Evolutionary conservation across 768 basidiomycete genomes (phyloP).

Genomic region (Russula vinacea): DNA sequence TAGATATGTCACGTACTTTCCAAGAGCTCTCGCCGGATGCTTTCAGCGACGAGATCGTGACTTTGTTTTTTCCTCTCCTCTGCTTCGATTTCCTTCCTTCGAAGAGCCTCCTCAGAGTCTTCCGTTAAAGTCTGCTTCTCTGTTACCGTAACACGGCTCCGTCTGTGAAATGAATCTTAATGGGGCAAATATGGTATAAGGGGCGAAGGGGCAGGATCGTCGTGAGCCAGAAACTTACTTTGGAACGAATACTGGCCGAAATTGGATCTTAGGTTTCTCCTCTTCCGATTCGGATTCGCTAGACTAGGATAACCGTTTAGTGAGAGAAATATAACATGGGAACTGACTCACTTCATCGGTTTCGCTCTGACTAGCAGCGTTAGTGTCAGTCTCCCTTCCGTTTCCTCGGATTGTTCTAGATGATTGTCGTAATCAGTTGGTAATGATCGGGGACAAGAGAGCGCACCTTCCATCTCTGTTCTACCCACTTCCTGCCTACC

Average conservation of each 20-base stretch:
- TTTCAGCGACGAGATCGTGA: constrained; percentile 91
- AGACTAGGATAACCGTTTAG: constrained; percentile 47
- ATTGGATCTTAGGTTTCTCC: constrained; percentile 67
- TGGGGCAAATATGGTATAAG: background rate
- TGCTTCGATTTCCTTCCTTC: constrained; percentile 66
- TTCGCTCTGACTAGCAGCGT: constrained; percentile 37
- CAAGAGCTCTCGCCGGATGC: constrained; percentile 83
- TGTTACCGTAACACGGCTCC: constrained; percentile 67
- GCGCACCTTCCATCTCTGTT: constrained; percentile 50
- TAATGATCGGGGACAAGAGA: constrained; percentile 32
- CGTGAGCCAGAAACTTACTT: constrained; percentile 58
- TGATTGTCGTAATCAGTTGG: constrained; percentile 26
- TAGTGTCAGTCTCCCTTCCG: constrained; percentile 48
- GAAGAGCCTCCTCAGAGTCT: constrained; percentile 72
- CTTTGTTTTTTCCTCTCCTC: constrained; percentile 85
- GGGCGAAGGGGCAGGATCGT: background rate
- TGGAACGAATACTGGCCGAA: constrained; percentile 91
- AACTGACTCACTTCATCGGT: constrained; percentile 46
- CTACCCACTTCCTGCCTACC: constrained; percentile 76
- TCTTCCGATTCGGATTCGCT: constrained; percentile 83
- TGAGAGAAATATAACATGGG: constrained; percentile 22
- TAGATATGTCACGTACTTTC: constrained; percentile 63
- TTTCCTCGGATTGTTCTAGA: constrained; percentile 40
- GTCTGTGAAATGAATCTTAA: constrained; percentile 44
- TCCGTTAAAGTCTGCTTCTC: constrained; percentile 65